A percentile compares a stretch with the other conserved stretches of the same genome.
These are phyloP conservation scores for Metschnikowia vanudenii DNA, from an alignment of 805 yeast species.

Conservation along the genomic window DNA sequence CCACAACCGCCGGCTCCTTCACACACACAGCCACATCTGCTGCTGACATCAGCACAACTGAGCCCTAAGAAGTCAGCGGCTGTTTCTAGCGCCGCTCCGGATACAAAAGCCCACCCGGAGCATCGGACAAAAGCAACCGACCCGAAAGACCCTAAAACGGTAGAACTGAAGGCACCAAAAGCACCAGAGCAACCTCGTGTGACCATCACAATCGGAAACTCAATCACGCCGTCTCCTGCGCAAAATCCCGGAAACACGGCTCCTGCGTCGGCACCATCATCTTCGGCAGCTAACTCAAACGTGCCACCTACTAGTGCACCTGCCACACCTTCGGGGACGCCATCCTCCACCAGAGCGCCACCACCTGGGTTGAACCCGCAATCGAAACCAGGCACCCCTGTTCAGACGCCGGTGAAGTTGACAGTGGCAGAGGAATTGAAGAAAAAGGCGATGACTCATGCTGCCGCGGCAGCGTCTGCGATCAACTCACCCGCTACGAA, in stretches of 20 bases:
- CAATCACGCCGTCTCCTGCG: neutral
- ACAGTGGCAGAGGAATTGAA: constrained; percentile 20
- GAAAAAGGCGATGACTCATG: constrained; percentile 19
- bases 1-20: too few species aligned
- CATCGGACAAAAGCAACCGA: neutral
- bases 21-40: neutral
- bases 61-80: constrained; percentile 11
- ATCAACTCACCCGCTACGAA: constrained; percentile 2
- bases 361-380: constrained; percentile 20
- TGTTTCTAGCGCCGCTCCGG: neutral
- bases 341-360: constrained; percentile 14
- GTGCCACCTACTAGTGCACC: constrained; percentile 4
- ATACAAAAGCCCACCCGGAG: neutral
- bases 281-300: neutral
- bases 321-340: neutral
- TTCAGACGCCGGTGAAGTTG: constrained; percentile 8
- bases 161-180: neutral
- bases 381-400: constrained; percentile 18
- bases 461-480: constrained; percentile 9
- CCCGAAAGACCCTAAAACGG: neutral
- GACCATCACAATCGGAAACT: constrained; percentile 10
- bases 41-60: neutral
- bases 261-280: neutral
- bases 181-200: constrained; percentile 1
- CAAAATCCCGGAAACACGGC: neutral